These are phyloP conservation scores for Bryum argenteum DNA, from an alignment of 225 moss, liverwort and hornwort genomes.

Conservation along the genomic window DNA sequence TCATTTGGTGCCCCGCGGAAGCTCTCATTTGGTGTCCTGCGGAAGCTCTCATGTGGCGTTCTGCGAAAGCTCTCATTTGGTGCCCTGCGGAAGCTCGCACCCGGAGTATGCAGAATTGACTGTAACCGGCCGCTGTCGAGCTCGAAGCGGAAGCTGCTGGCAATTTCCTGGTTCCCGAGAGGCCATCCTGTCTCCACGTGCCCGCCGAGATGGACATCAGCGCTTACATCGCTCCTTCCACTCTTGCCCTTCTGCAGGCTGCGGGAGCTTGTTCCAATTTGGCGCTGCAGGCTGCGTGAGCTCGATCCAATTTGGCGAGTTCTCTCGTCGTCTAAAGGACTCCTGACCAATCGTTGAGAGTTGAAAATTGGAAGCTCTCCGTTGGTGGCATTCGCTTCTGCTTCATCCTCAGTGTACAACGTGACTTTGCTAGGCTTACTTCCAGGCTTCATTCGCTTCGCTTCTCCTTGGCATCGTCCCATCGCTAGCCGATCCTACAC, in stretches of 20 bases:
- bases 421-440: conserved; percentile 28
- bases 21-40: conserved; percentile 29
- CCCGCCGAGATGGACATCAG: conserved; percentile 31
- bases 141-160: conserved; percentile 51
- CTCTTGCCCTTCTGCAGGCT: conserved; percentile 6
- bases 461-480: conserved; percentile 33
- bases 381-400: not conserved
- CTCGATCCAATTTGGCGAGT: conserved; percentile 13
- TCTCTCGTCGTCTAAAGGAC: conserved; percentile 11
- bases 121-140: conserved; percentile 31
- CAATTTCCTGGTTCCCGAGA: conserved; percentile 31
- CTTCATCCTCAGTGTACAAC: conserved; percentile 23
- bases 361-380: conserved; percentile 48
- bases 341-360: conserved; percentile 14
- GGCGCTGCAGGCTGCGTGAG: too few species aligned
- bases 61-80: conserved; percentile 34
- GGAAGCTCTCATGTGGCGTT: conserved; percentile 33
- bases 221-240: conserved; percentile 31
- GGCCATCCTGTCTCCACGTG: conserved; percentile 31
- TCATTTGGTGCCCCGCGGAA: conserved; percentile 27
- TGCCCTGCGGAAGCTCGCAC: conserved; percentile 34
- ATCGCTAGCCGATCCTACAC: conserved; percentile 30
- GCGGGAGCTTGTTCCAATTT: not conserved
- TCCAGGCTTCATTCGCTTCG: conserved; percentile 23
- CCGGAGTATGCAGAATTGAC: conserved; percentile 23